Evolutionary conservation across 108 stramenopile genomes (phyloP), one percentile per base, ranked within the genome.

Genomic region (Aureococcus anophagefferens): DNA sequence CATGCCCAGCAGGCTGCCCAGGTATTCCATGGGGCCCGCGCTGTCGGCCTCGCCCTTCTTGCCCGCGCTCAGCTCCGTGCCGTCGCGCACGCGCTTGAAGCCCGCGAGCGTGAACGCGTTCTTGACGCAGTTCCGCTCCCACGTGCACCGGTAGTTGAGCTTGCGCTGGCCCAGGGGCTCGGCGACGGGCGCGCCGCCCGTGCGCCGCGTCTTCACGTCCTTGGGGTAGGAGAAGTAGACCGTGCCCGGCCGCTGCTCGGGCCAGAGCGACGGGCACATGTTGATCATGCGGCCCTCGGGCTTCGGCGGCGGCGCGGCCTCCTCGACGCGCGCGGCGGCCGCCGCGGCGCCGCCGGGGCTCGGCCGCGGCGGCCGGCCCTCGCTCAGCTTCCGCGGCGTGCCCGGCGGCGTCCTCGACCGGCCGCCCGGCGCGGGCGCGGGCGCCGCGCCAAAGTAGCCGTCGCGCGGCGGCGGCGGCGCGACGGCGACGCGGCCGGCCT

Each of bases 111-210:
- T 72, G 74, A 84, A 84, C 9, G 83, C 81, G 69, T 81, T 82
- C 72, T 80, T 79, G 44, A 84, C 76, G 72, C 81, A 79, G 65
- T 79, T 82, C 32, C 83, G 76, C 76, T 83, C 83, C 83, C 83
- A 84, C 67, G 82, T 69, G n/a, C 66, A 46, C 73, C 77, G 80
- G 74, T 80, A 84, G 34, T 68, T 18, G 37, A 83, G 75, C 33
- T 69, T 69, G 11, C 76, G 34, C 30, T 35, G 16, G 0, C 77
- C 78, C 4, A 77, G 77, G 30, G 36, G 70, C 74, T 78, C 74
- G 18, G 73, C 31, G 59, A 66, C 69, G 74, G 64, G 71, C 33
- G 36, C 35, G 34, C 65, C 45, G 66, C 80, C 79, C 35, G 44
- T 36, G 16, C 80, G 78, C n/a, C 31, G 33, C 31, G 79, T 69